Conservation (phyloP, 495 filamentous ascomycete genomes). For the Penicillium ucsense region DNA sequence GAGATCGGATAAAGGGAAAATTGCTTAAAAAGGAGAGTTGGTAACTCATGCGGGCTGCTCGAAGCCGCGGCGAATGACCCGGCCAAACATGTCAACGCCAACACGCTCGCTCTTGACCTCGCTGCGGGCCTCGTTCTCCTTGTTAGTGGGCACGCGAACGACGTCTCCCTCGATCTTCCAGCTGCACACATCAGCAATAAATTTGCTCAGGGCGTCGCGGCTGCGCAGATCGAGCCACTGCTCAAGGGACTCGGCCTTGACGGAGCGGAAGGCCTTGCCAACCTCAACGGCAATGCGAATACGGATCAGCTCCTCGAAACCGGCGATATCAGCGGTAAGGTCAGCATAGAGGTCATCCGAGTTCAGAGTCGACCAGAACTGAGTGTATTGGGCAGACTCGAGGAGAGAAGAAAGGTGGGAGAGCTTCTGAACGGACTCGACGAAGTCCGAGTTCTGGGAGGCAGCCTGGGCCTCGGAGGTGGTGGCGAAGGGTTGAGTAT, state of each 20-base stretch:
- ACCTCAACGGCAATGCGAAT: conserved; percentile 84
- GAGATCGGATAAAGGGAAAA: background rate
- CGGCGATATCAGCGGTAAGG: conserved; percentile 82
- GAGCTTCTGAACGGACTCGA: conserved; percentile 85
- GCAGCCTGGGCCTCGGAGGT: conserved; percentile 52
- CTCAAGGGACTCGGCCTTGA: conserved; percentile 66
- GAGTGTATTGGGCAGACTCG: conserved; percentile 71
- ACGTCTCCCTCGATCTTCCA: conserved; percentile 67
- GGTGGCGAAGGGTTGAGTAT: conserved; percentile 52
- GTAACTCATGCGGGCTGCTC: conserved; percentile 66
- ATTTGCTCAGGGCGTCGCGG: conserved; percentile 61
- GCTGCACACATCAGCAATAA: conserved; percentile 72
- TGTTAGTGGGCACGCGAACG: conserved; percentile 76
- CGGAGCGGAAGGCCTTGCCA: conserved; percentile 78
- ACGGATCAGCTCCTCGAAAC: conserved; percentile 94
- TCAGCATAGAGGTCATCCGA: conserved; percentile 95
- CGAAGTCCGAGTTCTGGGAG: conserved; percentile 50
- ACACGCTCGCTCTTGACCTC: conserved; percentile 94
- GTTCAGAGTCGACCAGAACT: conserved; percentile 90
- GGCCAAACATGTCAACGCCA: conserved; percentile 64
- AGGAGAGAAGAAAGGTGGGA: conserved; percentile 74
- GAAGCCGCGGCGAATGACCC: conserved; percentile 77
- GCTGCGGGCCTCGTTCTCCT: conserved; percentile 97
- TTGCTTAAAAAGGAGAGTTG: conserved; percentile 3
- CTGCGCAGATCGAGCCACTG: conserved; percentile 75